These are phyloP conservation scores for Aristolochia californica DNA, from an alignment of 164 flowering plant genomes.

Conservation along the genomic window DNA sequence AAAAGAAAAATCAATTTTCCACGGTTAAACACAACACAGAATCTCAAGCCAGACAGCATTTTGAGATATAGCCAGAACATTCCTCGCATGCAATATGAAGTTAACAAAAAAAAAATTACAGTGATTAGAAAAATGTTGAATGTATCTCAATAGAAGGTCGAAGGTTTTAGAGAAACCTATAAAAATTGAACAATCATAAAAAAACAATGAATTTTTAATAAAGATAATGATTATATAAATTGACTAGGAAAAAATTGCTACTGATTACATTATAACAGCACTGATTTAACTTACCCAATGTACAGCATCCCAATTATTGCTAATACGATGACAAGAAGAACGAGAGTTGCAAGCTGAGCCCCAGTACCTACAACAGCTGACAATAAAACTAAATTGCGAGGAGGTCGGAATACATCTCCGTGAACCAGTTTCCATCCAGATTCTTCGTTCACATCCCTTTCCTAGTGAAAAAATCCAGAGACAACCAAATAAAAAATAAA, in stretches of 20 bases:
- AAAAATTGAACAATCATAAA: no score
- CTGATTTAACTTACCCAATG: conserved; percentile 62
- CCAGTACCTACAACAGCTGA: conserved; percentile 98
- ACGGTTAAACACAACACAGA: no score
- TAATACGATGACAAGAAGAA: conserved; percentile 83
- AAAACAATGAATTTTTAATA: no score
- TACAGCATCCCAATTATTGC: conserved; percentile 91
- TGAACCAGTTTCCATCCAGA: conserved; percentile 99
- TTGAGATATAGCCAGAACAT: no score
- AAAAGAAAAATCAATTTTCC: no score
- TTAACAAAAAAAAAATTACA: background rate
- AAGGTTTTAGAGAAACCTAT: no score
- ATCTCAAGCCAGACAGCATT: no score
- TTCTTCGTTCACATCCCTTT: conserved; percentile 97
- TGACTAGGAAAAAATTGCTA: no score
- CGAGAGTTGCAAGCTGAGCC: conserved; percentile 87
- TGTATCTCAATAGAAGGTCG: background rate
- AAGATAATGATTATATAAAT: no score
- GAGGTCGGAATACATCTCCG: conserved; percentile 95
- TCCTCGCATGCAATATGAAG: no score
- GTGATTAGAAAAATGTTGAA: background rate
- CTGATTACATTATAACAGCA: no score
- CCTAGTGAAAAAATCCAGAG: conserved; percentile 27
- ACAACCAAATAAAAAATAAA: background rate
- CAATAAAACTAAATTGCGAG: conserved; percentile 60